Conservation (phyloP, 2,329 filamentous ascomycete genomes). For the Coniochaeta sp. region DNA sequence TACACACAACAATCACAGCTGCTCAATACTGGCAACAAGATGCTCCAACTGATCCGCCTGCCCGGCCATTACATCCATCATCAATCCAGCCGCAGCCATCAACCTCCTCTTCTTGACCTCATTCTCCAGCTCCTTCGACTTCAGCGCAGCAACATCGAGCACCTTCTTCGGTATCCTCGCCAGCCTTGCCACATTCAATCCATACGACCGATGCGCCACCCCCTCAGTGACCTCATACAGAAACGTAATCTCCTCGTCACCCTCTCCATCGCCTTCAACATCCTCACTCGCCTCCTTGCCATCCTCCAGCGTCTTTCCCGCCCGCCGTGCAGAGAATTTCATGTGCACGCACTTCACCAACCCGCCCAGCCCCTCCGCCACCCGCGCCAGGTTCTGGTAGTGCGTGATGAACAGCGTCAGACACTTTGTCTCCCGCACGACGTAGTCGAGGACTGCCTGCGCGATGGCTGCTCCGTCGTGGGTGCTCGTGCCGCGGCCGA, state of each 20-base stretch:
- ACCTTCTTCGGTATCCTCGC: constrained; percentile 73
- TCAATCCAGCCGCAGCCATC: constrained; percentile 33
- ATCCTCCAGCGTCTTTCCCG: not conserved
- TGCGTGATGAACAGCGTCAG: constrained; percentile 96
- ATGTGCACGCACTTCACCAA: constrained; percentile 86
- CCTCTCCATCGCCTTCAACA: constrained; percentile 28
- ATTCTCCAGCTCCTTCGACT: constrained; percentile 74
- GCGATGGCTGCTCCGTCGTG: constrained; percentile 96
- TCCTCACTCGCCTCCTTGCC: constrained; percentile 9
- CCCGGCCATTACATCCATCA: constrained; percentile 32
- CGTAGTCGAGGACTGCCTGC: constrained; percentile 78
- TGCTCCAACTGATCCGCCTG: constrained; percentile 39
- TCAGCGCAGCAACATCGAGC: constrained; percentile 69
- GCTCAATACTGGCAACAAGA: constrained; percentile 48
- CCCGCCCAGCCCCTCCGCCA: constrained; percentile 60
- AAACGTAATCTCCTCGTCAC: constrained; percentile 80
- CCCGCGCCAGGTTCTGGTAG: constrained; percentile 74
- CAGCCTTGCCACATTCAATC: constrained; percentile 83
- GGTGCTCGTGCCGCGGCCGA: constrained; percentile 87
- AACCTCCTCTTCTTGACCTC: constrained; percentile 59
- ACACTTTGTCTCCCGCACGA: constrained; percentile 66
- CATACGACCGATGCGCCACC: constrained; percentile 89
- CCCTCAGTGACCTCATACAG: constrained; percentile 88
- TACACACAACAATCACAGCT: constrained; percentile 34
- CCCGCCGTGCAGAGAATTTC: constrained; percentile 57